Conservation (phyloP, 2,329 filamentous ascomycete genomes). For the Xylariaceae sp. region DNA sequence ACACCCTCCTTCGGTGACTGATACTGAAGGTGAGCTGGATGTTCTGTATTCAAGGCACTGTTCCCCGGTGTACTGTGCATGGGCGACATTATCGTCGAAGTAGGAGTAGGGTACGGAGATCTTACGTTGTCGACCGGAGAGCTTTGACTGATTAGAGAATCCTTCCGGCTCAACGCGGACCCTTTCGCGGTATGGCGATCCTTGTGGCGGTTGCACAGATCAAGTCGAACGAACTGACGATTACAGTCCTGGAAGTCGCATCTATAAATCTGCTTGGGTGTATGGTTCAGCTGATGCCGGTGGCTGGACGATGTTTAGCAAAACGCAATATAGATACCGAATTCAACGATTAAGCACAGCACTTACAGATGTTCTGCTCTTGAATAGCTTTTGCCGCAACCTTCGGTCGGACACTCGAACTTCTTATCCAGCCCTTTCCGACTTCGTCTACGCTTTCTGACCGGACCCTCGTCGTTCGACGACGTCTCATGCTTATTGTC, state of each 20-base stretch:
- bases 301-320: constrained; percentile 49
- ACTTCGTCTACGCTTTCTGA: constrained; percentile 65
- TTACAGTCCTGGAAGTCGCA: constrained; percentile 91
- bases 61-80: constrained; percentile 45
- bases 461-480: constrained; percentile 53
- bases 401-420: constrained; percentile 79
- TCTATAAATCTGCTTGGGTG: constrained; percentile 89
- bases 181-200: constrained; percentile 79
- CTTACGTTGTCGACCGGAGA: constrained; percentile 43
- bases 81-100: constrained; percentile 47
- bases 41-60: constrained; percentile 39
- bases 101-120: constrained; percentile 39
- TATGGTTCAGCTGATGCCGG: constrained; percentile 92
- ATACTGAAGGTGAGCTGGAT: constrained; percentile 42
- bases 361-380: constrained; percentile 87
- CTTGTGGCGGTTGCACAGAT: constrained; percentile 82
- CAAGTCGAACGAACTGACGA: constrained; percentile 87
- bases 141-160: constrained; percentile 57
- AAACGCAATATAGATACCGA: not conserved
- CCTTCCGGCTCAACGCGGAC: constrained; percentile 72
- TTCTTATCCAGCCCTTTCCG: constrained; percentile 77
- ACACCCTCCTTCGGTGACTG: constrained; percentile 45
- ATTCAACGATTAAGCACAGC: not conserved
- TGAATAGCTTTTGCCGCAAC: constrained; percentile 94
- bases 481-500: constrained; percentile 46